Conservation (phyloP, 169 alveolate species). For the Cyclospora cayetanensis region DNA sequence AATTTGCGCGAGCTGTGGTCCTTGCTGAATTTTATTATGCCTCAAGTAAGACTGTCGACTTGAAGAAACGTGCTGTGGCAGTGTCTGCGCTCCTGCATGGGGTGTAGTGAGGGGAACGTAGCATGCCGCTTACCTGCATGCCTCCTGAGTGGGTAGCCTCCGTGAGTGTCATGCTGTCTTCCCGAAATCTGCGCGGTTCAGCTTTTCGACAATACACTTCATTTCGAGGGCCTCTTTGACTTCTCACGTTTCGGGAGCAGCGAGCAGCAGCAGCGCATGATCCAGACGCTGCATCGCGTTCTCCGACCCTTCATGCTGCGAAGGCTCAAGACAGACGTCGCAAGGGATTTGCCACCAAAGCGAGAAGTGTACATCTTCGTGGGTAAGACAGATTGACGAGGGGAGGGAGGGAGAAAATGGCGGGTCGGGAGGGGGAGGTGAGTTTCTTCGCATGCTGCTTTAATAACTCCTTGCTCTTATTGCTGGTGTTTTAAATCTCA, state of each 20-base stretch:
- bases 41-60: constrained; percentile 71
- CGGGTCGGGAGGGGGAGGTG: no score
- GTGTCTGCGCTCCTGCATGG: neutral
- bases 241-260: constrained; percentile 72
- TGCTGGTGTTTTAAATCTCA: neutral
- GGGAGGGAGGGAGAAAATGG: no score
- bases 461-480: neutral
- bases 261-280: constrained; percentile 78
- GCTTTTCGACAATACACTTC: constrained; percentile 22
- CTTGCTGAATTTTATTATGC: constrained; percentile 97
- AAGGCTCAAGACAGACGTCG: constrained; percentile 79
- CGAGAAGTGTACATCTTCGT: constrained; percentile 63
- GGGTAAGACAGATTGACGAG: neutral
- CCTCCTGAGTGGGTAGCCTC: neutral
- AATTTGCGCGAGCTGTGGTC: constrained; percentile 98
- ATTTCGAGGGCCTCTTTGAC: constrained; percentile 54
- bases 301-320: constrained; percentile 98
- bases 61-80: neutral
- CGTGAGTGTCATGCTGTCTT: neutral
- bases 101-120: neutral
- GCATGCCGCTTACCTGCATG: neutral
- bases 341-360: constrained; percentile 59
- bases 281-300: constrained; percentile 94
- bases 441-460: no score
- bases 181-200: neutral